Evolutionary conservation across 176 grass and related monocot species (phyloP).

Genomic region (Lolium perenne): DNA sequence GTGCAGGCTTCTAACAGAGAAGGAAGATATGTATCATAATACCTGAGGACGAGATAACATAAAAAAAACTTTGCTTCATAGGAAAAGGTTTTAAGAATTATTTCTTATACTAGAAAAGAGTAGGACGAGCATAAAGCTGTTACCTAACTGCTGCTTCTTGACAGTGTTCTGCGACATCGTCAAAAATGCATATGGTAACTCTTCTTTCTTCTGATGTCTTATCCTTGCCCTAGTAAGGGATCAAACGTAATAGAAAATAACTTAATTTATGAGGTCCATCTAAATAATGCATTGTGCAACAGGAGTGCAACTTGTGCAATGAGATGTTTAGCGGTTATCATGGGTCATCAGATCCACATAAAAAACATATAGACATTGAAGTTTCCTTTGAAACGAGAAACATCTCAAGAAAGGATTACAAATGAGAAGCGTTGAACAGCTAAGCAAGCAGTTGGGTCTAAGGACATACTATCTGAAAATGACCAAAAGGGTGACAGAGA

Average conservation of each 20-base stretch:
- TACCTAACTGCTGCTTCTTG: slow-evolving; percentile 73
- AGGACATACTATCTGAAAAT: slow-evolving; percentile 31
- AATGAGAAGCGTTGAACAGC: neutral
- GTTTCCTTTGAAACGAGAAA: neutral
- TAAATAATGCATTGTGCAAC: neutral
- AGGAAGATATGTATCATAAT: slow-evolving; percentile 82
- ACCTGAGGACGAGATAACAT: slow-evolving; percentile 47
- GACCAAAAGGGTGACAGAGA: neutral
- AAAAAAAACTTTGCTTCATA: slow-evolving; percentile 18
- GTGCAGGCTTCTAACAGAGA: slow-evolving; percentile 77
- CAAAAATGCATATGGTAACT: slow-evolving; percentile 80
- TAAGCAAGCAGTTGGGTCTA: neutral
- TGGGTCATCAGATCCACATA: neutral
- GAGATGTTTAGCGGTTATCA: slow-evolving; percentile 14
- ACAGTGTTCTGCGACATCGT: slow-evolving; percentile 86
- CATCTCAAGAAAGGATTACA: neutral
- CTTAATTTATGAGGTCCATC: neutral
- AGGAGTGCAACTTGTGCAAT: slow-evolving; percentile 23
- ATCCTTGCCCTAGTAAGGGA: slow-evolving; percentile 63
- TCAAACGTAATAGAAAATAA: slow-evolving; percentile 25
- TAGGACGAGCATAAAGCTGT: slow-evolving; percentile 34
- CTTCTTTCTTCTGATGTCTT: slow-evolving; percentile 80
- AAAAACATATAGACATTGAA: neutral
- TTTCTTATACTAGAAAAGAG: slow-evolving; percentile 19
- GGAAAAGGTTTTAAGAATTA: slow-evolving; percentile 4